Conservation (phyloP, 2,329 filamentous ascomycete species). For the Fusarium fracticaudum region DNA sequence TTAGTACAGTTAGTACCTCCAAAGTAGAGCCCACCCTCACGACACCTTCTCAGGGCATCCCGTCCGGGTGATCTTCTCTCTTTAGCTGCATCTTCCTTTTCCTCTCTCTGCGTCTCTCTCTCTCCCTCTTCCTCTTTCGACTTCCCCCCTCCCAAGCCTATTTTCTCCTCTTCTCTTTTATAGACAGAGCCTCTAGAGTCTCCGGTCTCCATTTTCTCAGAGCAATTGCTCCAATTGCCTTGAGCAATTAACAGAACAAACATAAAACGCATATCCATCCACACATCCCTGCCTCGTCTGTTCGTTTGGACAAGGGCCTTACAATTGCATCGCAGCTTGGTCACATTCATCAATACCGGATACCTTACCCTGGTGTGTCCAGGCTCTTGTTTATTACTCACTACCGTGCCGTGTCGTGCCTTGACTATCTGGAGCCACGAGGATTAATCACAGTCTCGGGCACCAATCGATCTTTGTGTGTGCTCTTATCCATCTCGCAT, state of each 20-base stretch:
- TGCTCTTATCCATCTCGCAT: constrained; percentile 9
- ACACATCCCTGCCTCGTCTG: constrained; percentile 2
- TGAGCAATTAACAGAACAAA: neutral
- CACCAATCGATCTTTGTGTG: constrained; percentile 26
- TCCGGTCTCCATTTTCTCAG: constrained; percentile 7
- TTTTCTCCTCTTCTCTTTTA: constrained; percentile 2
- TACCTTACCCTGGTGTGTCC: constrained; percentile 4
- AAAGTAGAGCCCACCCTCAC: constrained; percentile 19
- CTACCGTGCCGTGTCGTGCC: neutral
- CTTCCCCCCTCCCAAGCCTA: neutral
- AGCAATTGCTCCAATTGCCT: constrained; percentile 33
- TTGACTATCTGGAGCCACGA: constrained; percentile 1
- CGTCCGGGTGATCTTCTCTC: constrained; percentile 18
- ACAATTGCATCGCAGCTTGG: constrained; percentile 7
- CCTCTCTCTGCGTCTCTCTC: constrained; percentile 14
- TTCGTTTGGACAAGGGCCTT: neutral
- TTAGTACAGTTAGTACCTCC: constrained; percentile 4
- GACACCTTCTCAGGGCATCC: constrained; percentile 22
- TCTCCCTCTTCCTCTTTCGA: constrained; percentile 13
- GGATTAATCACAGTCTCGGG: constrained; percentile 13
- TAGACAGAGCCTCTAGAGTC: constrained; percentile 28
- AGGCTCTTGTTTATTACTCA: constrained; percentile 4
- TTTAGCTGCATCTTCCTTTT: constrained; percentile 20
- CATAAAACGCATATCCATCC: neutral
- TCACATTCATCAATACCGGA: neutral